Conservation (phyloP, 306 rosid species). For the Calophaca sinica region DNA sequence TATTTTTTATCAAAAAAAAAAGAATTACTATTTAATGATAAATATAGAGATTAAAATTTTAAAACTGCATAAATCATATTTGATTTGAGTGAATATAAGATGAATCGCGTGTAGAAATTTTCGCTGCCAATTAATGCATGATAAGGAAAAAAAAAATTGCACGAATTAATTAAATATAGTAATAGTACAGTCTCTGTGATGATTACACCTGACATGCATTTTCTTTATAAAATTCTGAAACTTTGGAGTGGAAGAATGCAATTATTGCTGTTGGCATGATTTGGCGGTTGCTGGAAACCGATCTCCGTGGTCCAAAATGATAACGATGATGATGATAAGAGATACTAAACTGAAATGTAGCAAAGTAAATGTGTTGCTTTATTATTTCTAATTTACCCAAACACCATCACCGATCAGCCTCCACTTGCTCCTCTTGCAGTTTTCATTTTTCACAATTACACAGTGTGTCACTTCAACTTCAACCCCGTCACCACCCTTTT, state of each 20-base stretch:
- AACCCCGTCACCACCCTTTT: background rate
- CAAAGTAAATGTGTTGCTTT: constrained; percentile 1
- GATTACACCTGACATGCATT: constrained; percentile 22
- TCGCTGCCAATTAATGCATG: background rate
- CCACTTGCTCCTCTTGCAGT: constrained; percentile 18
- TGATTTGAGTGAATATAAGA: background rate
- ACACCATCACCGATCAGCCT: background rate
- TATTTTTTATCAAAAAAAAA: too few relatives aligned
- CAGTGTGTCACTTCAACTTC: background rate
- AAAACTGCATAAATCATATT: background rate
- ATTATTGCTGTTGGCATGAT: constrained; percentile 37
- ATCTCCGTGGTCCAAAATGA: constrained; percentile 33
- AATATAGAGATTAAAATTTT: too few relatives aligned
- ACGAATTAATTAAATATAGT: background rate
- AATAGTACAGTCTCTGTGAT: constrained; percentile 19
- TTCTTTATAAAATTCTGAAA: background rate
- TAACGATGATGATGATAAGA: background rate
- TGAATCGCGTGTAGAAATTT: background rate
- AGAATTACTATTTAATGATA: too few relatives aligned
- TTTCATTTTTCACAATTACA: background rate
- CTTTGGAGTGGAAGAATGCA: background rate
- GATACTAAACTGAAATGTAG: constrained; percentile 12
- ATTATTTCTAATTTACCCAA: background rate
- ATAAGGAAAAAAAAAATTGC: background rate
- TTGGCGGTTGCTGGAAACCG: constrained; percentile 29